A percentile compares a stretch with the other conserved stretches of the same genome.
These are phyloP conservation scores for Cornus florida DNA, from an alignment of 148 eudicot species.

Conservation along the genomic window DNA sequence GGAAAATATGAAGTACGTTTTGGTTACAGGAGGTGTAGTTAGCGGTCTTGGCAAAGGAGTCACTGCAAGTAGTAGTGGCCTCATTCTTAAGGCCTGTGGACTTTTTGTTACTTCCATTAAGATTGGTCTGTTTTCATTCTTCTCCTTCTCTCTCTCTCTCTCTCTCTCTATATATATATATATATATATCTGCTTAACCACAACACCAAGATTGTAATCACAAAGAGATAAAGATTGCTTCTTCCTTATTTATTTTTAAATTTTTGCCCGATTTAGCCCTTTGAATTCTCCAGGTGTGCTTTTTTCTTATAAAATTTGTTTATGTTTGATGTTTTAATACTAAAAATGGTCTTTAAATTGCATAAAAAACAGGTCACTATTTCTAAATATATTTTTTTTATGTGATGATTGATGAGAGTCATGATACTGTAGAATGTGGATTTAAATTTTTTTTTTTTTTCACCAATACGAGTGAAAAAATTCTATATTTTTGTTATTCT, in stretches of 20 bases:
- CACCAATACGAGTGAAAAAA: neutral
- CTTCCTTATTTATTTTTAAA: neutral
- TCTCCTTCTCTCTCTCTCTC: neutral
- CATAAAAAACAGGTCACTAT: neutral
- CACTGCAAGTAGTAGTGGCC: slow-evolving; percentile 92
- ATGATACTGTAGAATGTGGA: neutral
- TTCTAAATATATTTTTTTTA: too few species aligned
- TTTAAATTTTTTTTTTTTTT: too few species aligned
- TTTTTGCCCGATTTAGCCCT: neutral
- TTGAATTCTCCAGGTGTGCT: neutral
- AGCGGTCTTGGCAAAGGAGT: slow-evolving; percentile 93
- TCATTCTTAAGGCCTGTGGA: slow-evolving; percentile 80
- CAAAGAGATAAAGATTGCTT: neutral
- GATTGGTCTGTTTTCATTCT: slow-evolving; percentile 49
- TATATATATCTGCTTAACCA: neutral
- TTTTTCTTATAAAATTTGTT: neutral
- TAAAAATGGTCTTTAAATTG: neutral
- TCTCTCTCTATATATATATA: too few species aligned
- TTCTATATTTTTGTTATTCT: neutral
- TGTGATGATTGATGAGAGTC: too few species aligned
- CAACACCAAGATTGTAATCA: neutral
- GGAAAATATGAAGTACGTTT: slow-evolving; percentile 72
- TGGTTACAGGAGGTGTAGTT: slow-evolving; percentile 95
- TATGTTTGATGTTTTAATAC: too few species aligned
- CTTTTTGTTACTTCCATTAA: slow-evolving; percentile 88